phyloP scores from a whole-genome alignment of 352 stramenopile species.

The Phytophthora agathidicida region DNA sequence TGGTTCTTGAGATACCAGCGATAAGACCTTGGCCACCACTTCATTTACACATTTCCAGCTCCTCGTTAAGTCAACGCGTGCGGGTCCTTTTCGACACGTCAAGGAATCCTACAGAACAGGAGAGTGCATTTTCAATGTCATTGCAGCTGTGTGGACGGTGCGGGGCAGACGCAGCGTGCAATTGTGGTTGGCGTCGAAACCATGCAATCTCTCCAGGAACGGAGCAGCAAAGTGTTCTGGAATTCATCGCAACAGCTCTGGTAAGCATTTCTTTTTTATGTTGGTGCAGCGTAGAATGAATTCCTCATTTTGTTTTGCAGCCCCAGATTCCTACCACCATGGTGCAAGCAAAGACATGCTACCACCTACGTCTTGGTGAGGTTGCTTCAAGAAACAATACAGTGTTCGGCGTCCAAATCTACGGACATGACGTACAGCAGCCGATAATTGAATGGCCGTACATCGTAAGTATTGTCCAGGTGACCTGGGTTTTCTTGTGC shows the following conservation, averaged over 20 bases:
- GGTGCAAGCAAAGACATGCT: conserved; percentile 1
- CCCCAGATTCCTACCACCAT: not conserved
- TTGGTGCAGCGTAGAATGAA: too few species aligned
- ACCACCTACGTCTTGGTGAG: conserved; percentile 6
- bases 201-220: conserved; percentile 25
- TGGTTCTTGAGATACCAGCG: conserved; percentile 12
- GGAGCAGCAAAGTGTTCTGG: conserved; percentile 35
- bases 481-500: too few species aligned
- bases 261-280: conserved; percentile 10
- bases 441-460: conserved; percentile 50
- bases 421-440: conserved; percentile 40
- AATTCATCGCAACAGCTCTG: conserved; percentile 35
- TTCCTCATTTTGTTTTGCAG: not conserved
- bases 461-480: conserved; percentile 38
- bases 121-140: conserved; percentile 8
- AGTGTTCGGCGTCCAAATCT: conserved; percentile 36
- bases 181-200: conserved; percentile 33
- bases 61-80: conserved; percentile 1
- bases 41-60: conserved; percentile 9
- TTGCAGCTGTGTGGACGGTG: conserved; percentile 38
- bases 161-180: conserved; percentile 5
- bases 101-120: not conserved
- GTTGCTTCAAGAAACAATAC: not conserved
- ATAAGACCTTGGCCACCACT: conserved; percentile 2
- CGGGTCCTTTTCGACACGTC: conserved; percentile 20